Evolutionary conservation across 1,284 basidiomycete species (phyloP).

Genomic region (Moniliella sp.): DNA sequence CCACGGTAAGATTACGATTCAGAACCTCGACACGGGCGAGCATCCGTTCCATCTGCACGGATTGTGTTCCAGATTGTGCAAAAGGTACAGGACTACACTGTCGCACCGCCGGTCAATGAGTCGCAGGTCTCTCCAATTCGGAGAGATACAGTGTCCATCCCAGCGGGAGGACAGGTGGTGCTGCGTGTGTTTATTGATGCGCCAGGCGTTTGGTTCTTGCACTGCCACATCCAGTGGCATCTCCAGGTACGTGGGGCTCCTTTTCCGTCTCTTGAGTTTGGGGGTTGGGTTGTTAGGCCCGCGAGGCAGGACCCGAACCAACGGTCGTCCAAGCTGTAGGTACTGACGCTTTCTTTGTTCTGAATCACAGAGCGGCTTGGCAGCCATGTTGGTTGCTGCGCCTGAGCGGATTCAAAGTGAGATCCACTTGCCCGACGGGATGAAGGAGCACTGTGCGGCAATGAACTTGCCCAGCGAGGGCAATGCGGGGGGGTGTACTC

Average conservation of each 20-base stretch:
- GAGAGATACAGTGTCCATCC: conserved; percentile 46
- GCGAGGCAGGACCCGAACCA: too few species aligned
- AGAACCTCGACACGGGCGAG: conserved; percentile 54
- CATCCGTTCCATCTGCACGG: conserved; percentile 41
- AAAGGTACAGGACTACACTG: conserved; percentile 51
- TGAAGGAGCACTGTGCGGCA: conserved; percentile 52
- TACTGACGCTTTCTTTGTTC: too few species aligned
- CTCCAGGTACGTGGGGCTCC: too few species aligned
- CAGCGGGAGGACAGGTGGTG: conserved; percentile 44
- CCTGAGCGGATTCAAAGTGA: conserved; percentile 40
- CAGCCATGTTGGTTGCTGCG: conserved; percentile 52
- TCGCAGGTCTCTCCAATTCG: conserved; percentile 61
- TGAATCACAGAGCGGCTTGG: conserved; percentile 57
- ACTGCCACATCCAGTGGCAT: conserved; percentile 41
- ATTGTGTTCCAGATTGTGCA: conserved; percentile 41
- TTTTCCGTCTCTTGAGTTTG: too few species aligned
- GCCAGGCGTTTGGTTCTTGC: conserved; percentile 50
- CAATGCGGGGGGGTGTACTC: conserved; percentile 24
- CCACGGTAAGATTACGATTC: conserved; percentile 60
- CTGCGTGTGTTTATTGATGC: conserved; percentile 55
- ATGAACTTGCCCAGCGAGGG: conserved; percentile 40
- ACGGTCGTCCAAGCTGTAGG: too few species aligned
- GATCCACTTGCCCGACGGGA: conserved; percentile 38
- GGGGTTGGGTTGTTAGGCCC: too few species aligned
- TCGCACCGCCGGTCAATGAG: conserved; percentile 61